Base-by-base conservation (phyloP, 768 basidiomycete species). In the Russula ochroleuca region DNA sequence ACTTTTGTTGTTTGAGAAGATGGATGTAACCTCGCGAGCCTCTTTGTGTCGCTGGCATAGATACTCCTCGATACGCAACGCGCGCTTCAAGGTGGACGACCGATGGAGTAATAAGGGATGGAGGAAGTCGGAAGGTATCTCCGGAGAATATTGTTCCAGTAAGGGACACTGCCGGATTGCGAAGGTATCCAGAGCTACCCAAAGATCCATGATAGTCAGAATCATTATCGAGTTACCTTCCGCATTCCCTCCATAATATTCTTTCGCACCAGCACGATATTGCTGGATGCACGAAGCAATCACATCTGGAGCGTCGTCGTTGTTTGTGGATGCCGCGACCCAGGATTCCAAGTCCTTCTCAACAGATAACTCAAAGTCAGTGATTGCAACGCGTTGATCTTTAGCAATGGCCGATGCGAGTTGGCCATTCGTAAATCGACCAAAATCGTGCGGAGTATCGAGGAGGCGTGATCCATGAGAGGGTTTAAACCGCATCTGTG, bases 101-200 rank as follows among this genome's bases (percentile, higher is more conserved):
- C 72, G 73, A 23, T 70, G 74, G 3, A 84, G 72, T 10, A 84
- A 69, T 25, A 84, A 73, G 0, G 74, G 62, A 25, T 80, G 73
- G n/a, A 83, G 68, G 25, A 81, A 68, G 6, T 55, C 54, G 4
- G 62, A 33, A 1, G 79, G 74, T 0, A 84, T 69, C 62, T 80
- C 81, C 0, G 83, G 81, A 13, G 80, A 78, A 59, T 80, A 83
- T 5, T 77, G 70, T 0, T 47, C 48, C 6, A 84, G 69, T 11
- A 82, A 71, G 2, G 82, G 78, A 43, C 71, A 69, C 25, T 73
- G 69, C n/a, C 45, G 45, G 21, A 77, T 69, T 2, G 70, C 74
- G 15, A 78, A 37, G 28, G 66, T 74, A 65, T 83, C 82, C 6
- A 83, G 70, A 0, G 76, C 78, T 1, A 79, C 72, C 82, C 83